Percentiles rank a stretch among this genome's conserved stretches.
phyloP scores from a whole-genome alignment of 768 basidiomycete species.

The Lentinula edodes region DNA sequence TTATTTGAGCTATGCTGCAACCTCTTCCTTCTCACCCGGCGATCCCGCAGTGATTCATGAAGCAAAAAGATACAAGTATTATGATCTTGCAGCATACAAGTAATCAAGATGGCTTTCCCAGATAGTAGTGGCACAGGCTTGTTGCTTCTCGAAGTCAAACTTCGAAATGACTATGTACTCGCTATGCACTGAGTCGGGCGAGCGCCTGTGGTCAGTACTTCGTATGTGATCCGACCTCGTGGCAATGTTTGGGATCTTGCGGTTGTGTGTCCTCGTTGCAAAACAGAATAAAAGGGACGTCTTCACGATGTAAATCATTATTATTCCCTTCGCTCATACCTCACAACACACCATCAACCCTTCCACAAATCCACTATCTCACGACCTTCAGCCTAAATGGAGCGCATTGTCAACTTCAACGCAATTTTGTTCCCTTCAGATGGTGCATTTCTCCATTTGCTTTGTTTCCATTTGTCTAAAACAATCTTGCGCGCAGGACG shows the following conservation, averaged over 20 bases:
- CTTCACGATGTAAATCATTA: background rate
- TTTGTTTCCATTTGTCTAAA: background rate
- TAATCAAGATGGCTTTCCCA: background rate
- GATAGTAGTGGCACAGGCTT: background rate
- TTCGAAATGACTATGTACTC: background rate
- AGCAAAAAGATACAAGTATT: background rate
- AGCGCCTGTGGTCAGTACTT: background rate
- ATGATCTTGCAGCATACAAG: background rate
- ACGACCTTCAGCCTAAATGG: constrained; percentile 34
- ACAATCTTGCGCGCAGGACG: constrained; percentile 36
- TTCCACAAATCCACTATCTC: background rate
- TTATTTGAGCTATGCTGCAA: background rate
- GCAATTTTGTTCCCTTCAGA: constrained; percentile 78
- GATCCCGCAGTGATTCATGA: background rate
- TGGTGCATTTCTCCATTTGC: constrained; percentile 22
- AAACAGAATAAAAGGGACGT: background rate
- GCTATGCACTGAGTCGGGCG: background rate
- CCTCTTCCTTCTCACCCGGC: background rate
- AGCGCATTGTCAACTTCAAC: constrained; percentile 56
- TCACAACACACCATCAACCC: background rate
- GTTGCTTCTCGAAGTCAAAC: background rate
- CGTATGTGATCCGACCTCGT: background rate
- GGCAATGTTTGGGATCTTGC: background rate
- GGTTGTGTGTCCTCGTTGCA: background rate
- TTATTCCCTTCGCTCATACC: background rate